Conservation (phyloP, 2,329 filamentous ascomycete genomes). For the Neoscytalidium dimidiatum region DNA sequence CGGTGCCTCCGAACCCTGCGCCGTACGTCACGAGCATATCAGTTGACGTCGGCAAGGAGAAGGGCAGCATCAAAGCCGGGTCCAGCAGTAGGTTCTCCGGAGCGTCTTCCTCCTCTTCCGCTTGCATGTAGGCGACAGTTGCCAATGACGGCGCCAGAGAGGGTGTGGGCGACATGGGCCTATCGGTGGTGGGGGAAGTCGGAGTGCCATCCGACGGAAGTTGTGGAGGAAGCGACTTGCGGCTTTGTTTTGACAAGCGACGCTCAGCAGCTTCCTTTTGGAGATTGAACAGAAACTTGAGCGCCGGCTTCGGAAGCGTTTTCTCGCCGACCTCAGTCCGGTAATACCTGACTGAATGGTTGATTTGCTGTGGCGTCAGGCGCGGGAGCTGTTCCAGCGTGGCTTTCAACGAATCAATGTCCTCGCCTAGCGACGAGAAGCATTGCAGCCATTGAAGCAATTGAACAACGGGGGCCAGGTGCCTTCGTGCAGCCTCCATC, state of each 20-base stretch:
- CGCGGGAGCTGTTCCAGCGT: constrained; percentile 87
- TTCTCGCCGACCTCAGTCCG: constrained; percentile 95
- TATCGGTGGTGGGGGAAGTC: neutral
- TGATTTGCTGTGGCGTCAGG: constrained; percentile 81
- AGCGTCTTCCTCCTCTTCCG: constrained; percentile 66
- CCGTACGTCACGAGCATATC: constrained; percentile 97
- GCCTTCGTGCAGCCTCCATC: constrained; percentile 77
- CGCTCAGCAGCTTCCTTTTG: constrained; percentile 69
- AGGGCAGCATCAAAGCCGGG: constrained; percentile 88
- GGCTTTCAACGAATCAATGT: constrained; percentile 82
- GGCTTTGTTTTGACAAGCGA: constrained; percentile 5
- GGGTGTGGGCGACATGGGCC: constrained; percentile 11
- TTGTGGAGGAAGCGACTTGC: constrained; percentile 16
- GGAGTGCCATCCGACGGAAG: constrained; percentile 6
- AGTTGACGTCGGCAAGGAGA: constrained; percentile 91
- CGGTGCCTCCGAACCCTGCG: constrained; percentile 89
- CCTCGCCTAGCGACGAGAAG: constrained; percentile 90
- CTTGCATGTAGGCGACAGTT: constrained; percentile 21
- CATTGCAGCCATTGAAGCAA: constrained; percentile 96
- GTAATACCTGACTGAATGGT: constrained; percentile 92
- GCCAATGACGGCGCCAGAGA: neutral
- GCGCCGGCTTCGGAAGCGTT: constrained; percentile 80
- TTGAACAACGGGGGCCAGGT: constrained; percentile 89
- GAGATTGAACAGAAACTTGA: constrained; percentile 80
- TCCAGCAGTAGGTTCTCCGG: constrained; percentile 80